phyloP scores from a whole-genome alignment of 2,329 filamentous ascomycete species.

The Nigrospora osmanthi region DNA sequence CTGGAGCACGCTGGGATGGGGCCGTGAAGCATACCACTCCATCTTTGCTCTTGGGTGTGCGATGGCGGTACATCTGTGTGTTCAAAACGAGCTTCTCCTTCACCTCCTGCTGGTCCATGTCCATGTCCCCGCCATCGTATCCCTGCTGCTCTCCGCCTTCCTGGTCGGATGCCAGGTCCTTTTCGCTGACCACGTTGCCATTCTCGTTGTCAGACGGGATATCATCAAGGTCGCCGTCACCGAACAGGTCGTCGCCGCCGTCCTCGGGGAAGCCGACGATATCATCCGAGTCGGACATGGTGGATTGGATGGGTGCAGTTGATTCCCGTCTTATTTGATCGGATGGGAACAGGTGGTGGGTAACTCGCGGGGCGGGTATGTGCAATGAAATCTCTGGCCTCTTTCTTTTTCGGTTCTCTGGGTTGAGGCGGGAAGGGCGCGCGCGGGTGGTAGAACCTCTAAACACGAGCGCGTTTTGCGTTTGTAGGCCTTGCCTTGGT shows the following conservation, averaged over 20 bases:
- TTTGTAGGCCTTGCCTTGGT: too few relatives aligned
- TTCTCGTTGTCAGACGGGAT: conserved; percentile 54
- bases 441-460: too few relatives aligned
- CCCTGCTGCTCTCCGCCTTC: conserved; percentile 31
- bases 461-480: too few relatives aligned
- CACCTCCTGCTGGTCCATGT: conserved; percentile 31
- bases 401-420: too few relatives aligned
- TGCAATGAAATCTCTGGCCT: too few relatives aligned
- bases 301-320: conserved; percentile 5
- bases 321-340: too few relatives aligned
- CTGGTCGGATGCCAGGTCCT: conserved; percentile 45
- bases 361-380: too few relatives aligned
- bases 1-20: conserved; percentile 9
- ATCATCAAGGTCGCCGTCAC: conserved; percentile 50
- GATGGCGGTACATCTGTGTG: conserved; percentile 59
- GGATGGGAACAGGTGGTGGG: too few relatives aligned
- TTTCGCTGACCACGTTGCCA: conserved; percentile 56
- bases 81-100: conserved; percentile 53
- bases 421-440: too few relatives aligned
- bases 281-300: conserved; percentile 52
- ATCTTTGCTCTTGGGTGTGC: conserved; percentile 62
- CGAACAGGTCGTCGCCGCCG: conserved; percentile 55
- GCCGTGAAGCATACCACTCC: conserved; percentile 47
- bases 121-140: conserved; percentile 32
- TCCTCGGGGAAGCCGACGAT: conserved; percentile 41